Evolutionary conservation across 2,329 filamentous ascomycete species (phyloP), one percentile per base, ranked within the genome.

Genomic region (Fusarium devonianum): DNA sequence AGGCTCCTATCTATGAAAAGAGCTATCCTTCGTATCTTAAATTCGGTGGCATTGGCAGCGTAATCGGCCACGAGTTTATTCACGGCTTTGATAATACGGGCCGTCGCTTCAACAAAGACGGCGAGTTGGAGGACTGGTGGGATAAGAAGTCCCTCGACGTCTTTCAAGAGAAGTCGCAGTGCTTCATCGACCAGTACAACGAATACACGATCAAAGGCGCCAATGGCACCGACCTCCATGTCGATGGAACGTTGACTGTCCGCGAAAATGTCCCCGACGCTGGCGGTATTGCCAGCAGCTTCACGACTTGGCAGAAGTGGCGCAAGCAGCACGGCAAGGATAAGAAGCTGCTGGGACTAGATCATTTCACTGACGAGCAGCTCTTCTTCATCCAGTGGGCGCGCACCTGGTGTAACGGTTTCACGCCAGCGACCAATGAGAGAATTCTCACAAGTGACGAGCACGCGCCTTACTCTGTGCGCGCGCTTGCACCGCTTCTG

Each of bases 1-100:
- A 89, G 66, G 81, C 82, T 6, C 85, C 86, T 0, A 73, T 85
- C 2, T 89, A 89, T 61, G 80, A 85, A 48, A 78, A 81, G 10
- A 71, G 79, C 7, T 76, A 86, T 1, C 87, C 86, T 0, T 71
- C 80, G 19, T 89, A 89, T 58, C 71, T 89, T 29, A 80, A 78
- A 12, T 90, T 88, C 67, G 87, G 85, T 11, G 82, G 81, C 0
- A 86, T 89, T 63, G 87, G 85, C 2, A 79, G 83, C 2, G 79
- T 88, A 9, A 82, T 82, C 11, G 87, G 86, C 4, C 86, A 90
- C 63, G 86, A 89, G 66, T 75, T 89, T 11, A 85, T 82, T 5
- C 87, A 90, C 58, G 86, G 83, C 10, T 89, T 89, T 63, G 87
- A 89, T 66, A 83, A 80, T 30, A 82, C 77, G 0, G 86, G 86